Percentiles rank a stretch among this genome's conserved stretches.
phyloP scores from a whole-genome alignment of 257 asterid species.

The Ligustrum vulgare region DNA sequence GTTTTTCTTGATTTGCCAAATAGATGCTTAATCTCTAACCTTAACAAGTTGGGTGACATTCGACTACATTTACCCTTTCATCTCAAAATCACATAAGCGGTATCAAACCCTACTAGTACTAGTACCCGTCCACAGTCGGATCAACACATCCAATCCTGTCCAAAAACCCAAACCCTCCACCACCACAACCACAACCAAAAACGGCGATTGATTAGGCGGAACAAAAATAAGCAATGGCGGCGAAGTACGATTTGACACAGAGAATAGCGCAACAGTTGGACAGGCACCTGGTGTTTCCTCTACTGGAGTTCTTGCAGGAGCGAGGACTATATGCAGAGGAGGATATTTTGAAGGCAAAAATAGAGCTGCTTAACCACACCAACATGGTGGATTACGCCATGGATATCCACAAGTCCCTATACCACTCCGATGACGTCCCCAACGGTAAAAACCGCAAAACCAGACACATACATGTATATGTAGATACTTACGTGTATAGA shows the following conservation, averaged over 20 bases:
- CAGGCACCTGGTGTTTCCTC: conserved; percentile 84
- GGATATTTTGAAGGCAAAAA: conserved; percentile 78
- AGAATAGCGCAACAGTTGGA: conserved; percentile 82
- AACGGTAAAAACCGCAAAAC: conserved; percentile 45
- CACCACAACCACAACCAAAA: background rate
- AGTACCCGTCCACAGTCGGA: background rate
- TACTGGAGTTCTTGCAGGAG: conserved; percentile 90
- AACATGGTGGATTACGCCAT: conserved; percentile 98
- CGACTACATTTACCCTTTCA: no score
- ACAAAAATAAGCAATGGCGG: conserved; percentile 45
- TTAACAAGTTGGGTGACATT: no score
- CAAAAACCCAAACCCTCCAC: conserved; percentile 7
- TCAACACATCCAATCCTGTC: background rate
- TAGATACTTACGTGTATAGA: background rate
- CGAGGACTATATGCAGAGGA: conserved; percentile 63
- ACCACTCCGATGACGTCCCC: conserved; percentile 90
- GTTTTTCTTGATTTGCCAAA: no score
- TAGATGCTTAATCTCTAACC: no score
- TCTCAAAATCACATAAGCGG: background rate
- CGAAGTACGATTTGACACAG: conserved; percentile 78
- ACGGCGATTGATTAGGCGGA: background rate
- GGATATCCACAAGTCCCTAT: conserved; percentile 91
- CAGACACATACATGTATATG: background rate
- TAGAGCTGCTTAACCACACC: conserved; percentile 76
- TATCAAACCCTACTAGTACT: background rate